Conservation (phyloP, 441 rosid genomes). For the Gossypium trilobum region DNA sequence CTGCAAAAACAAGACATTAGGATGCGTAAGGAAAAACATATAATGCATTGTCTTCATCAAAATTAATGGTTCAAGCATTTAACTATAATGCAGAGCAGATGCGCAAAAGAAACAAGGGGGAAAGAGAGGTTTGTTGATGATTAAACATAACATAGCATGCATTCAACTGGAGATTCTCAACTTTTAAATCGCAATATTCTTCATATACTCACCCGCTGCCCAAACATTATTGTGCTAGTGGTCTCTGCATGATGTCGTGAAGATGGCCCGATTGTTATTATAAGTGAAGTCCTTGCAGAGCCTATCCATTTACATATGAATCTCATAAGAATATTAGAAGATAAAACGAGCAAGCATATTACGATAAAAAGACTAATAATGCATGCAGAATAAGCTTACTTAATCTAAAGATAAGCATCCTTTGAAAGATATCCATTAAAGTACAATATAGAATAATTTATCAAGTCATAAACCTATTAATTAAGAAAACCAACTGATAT, state of each 20-base stretch:
- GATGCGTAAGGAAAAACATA: not conserved
- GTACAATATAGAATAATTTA: not conserved
- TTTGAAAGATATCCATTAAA: not conserved
- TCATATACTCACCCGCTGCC: conserved; percentile 66
- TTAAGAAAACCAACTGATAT: not conserved
- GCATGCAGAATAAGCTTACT: not conserved
- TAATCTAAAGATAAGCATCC: not conserved
- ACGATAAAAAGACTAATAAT: not conserved
- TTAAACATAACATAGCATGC: not conserved
- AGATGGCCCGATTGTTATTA: conserved; percentile 80
- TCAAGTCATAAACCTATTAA: not conserved
- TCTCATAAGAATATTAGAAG: conserved; percentile 12
- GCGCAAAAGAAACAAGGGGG: not conserved
- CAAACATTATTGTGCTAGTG: conserved; percentile 84
- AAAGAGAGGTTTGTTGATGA: not conserved
- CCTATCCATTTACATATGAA: conserved; percentile 35
- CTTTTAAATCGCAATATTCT: not conserved
- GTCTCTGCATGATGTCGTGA: conserved; percentile 72
- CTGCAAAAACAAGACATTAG: conserved; percentile 36
- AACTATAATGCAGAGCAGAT: not conserved
- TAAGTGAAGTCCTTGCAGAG: conserved; percentile 81
- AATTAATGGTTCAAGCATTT: not conserved
- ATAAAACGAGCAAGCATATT: conserved; percentile 7
- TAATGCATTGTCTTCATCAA: not conserved
- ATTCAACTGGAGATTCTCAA: not conserved